phyloP scores from a whole-genome alignment of 2,329 filamentous ascomycete species.

The Ceratocystis huliohia region DNA sequence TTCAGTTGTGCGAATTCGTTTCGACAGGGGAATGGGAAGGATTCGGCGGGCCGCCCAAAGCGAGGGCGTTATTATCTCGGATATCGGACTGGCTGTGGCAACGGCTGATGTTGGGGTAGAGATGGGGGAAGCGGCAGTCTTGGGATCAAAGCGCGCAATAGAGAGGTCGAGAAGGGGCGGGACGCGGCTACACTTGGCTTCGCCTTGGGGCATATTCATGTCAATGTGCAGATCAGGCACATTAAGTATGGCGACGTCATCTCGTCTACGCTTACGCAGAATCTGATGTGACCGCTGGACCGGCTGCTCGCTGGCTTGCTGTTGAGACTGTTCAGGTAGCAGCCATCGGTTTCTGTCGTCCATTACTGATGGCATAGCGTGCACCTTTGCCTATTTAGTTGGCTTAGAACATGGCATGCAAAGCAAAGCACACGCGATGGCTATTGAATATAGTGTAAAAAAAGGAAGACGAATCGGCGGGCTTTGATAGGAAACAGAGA shows the following conservation, averaged over 20 bases:
- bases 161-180: constrained; percentile 1
- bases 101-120: background rate
- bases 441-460: background rate
- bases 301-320: background rate
- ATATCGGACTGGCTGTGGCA: background rate
- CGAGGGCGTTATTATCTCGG: background rate
- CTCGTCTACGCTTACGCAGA: constrained; percentile 17
- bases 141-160: background rate
- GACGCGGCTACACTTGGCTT: background rate
- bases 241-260: constrained; percentile 8
- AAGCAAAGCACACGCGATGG: no score
- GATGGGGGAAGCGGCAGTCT: background rate
- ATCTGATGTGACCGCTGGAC: background rate
- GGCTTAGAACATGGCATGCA: background rate
- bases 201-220: background rate
- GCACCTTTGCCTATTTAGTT: background rate
- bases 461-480: background rate
- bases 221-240: background rate
- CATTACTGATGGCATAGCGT: constrained; percentile 7
- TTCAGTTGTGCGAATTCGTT: background rate
- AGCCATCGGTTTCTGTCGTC: background rate
- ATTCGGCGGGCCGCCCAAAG: constrained; percentile 11
- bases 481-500: no score
- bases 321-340: background rate
- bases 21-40: constrained; percentile 7